Percentiles rank a stretch among this genome's conserved stretches.
phyloP scores from a whole-genome alignment of 163 green algal genomes.

The Scenedesmus sp. region DNA sequence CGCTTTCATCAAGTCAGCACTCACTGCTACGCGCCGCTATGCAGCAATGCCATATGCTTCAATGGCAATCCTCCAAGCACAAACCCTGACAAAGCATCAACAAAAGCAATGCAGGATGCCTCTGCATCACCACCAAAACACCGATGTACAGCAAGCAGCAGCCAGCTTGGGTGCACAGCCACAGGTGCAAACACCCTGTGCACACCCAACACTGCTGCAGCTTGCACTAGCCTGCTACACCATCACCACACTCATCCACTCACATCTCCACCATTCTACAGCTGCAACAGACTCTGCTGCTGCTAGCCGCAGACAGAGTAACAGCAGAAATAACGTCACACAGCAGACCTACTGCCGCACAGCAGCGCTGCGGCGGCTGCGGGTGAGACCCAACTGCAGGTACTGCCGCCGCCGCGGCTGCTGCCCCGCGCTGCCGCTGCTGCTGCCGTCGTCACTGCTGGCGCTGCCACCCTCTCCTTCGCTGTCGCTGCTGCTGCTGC shows the following conservation, averaged over 20 bases:
- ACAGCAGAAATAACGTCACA: not conserved
- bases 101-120: not conserved
- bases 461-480: not conserved
- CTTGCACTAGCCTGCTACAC: not conserved
- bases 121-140: not conserved
- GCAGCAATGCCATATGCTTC: not conserved
- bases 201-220: not conserved
- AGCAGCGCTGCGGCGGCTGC: not conserved
- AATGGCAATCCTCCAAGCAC: not conserved
- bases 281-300: not conserved
- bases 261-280: not conserved
- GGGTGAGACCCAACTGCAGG: not conserved
- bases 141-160: not conserved
- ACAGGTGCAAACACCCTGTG: not conserved
- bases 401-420: not conserved
- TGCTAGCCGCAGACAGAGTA: not conserved
- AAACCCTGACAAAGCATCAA: not conserved
- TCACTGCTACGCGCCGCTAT: not conserved
- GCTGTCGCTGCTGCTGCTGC: slow-evolving; percentile 23
- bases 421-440: not conserved
- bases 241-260: not conserved
- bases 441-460: not conserved
- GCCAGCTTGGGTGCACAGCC: not conserved
- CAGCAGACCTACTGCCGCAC: not conserved
- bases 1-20: not conserved